Evolutionary conservation across 257 asterid species (phyloP), one percentile per base, ranked within the genome.

Genomic region (Petunia secreta): DNA sequence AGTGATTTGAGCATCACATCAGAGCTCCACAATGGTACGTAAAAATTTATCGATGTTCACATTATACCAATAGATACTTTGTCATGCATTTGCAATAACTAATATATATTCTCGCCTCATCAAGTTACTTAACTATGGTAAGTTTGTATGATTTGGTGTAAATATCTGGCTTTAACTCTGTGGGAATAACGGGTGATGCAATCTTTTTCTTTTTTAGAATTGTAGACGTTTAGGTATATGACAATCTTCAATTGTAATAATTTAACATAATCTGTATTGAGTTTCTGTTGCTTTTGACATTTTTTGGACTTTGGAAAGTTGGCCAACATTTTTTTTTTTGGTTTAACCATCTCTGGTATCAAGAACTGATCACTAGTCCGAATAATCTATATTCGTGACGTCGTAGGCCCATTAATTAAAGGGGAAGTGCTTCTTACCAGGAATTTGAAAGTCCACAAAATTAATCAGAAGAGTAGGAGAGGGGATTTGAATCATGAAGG

Each of bases 1-100:
- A 82, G 67, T 68, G 75, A 77, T 58, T 75, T 74, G 63, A 82
- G 63, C 68, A 54, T 44, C 58, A 60, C 44, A 83, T 81, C 84
- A 55, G 58, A 84, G 81, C 78, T 46, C 77, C 25, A 63, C 83
- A 86, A 92, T 91, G 97, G 97, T 92, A 82, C 75, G 79, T 34
- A 25, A 25, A 25, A 25, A 25, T 25, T 25, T 25, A 25, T 25
- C 25, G 25, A 25, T 25, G 25, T 25, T 25, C 25, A 25, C 25
- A 25, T 25, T 25, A 25, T 25, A 25, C 25, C 25, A 25, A 25
- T 25, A 25, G 25, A 25, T 25, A 25, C 25, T 25, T 25, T 25
- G 25, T 25, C 25, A 25, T 25, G 25, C 25, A 25, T 25, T 25
- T 25, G 25, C 25, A 25, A 25, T 25, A 25, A 25, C 25, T 25